phyloP scores from a whole-genome alignment of 768 basidiomycete genomes.

The Lentinus brumalis region DNA sequence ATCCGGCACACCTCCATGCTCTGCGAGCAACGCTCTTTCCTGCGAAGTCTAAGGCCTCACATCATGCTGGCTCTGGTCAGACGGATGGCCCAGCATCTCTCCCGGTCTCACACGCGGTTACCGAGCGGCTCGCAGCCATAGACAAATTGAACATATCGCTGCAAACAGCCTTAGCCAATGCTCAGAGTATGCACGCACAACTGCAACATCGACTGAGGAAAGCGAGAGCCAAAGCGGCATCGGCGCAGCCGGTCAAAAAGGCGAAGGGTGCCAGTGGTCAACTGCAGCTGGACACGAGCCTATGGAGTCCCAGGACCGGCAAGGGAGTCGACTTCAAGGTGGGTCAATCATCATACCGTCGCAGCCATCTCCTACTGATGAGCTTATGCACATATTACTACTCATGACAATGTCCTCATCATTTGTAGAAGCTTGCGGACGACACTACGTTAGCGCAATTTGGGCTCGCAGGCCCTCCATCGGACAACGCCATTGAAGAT shows the following conservation, averaged over 20 bases:
- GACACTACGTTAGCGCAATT: background rate
- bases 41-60: background rate
- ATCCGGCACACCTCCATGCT: slow-evolving; percentile 32
- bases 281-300: background rate
- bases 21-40: slow-evolving; percentile 19
- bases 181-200: slow-evolving; percentile 6
- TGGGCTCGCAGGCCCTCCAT: background rate
- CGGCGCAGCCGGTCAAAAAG: background rate
- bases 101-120: slow-evolving; percentile 7
- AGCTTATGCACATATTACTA: no score
- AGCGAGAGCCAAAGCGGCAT: background rate
- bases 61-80: background rate
- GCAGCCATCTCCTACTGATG: no score
- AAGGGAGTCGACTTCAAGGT: slow-evolving; percentile 8
- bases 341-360: background rate
- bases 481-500: slow-evolving; percentile 16
- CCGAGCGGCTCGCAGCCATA: slow-evolving; percentile 15
- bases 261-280: background rate
- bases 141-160: slow-evolving; percentile 9
- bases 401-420: no score
- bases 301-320: slow-evolving; percentile 15
- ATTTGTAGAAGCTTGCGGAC: slow-evolving; percentile 1
- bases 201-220: slow-evolving; percentile 3
- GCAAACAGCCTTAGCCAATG: slow-evolving; percentile 6
- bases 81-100: background rate